Evolutionary conservation across 352 stramenopile genomes (phyloP).

Genomic region (Peronosclerospora sorghi): DNA sequence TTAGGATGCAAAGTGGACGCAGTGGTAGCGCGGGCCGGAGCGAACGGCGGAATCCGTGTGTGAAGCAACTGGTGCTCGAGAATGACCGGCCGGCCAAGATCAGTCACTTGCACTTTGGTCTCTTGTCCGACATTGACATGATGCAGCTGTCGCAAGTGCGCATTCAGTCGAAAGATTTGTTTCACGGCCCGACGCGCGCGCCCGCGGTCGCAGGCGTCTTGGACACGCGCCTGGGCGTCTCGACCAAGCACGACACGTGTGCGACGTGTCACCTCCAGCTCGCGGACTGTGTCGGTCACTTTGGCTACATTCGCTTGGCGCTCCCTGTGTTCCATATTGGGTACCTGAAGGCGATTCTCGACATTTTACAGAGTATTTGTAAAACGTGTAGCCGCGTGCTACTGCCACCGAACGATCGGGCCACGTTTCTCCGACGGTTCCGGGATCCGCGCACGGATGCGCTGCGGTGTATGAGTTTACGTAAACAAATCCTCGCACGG

Average conservation of each 20-base stretch:
- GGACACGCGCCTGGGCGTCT: conserved; percentile 95
- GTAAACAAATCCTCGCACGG: conserved; percentile 92
- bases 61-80: conserved; percentile 85
- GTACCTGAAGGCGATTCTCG: conserved; percentile 98
- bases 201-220: conserved; percentile 90
- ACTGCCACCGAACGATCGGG: conserved; percentile 84
- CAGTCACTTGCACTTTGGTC: conserved; percentile 95
- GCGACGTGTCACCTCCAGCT: conserved; percentile 87
- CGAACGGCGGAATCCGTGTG: conserved; percentile 75
- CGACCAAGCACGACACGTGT: conserved; percentile 94
- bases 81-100: conserved; percentile 90
- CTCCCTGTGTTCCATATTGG: conserved; percentile 99
- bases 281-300: conserved; percentile 96
- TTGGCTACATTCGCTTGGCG: conserved; percentile 96
- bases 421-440: conserved; percentile 84
- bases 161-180: conserved; percentile 91
- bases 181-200: conserved; percentile 91
- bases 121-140: conserved; percentile 94
- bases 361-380: conserved; percentile 98
- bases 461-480: conserved; percentile 56
- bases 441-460: conserved; percentile 69
- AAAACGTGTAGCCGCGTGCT: conserved; percentile 93
- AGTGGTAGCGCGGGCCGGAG: conserved; percentile 6
- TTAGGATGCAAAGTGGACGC: conserved; percentile 28
- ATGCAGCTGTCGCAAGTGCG: conserved; percentile 92